Evolutionary conservation across 2,329 filamentous ascomycete genomes (phyloP).

Genomic region (Sclerotiophoma versabilis): DNA sequence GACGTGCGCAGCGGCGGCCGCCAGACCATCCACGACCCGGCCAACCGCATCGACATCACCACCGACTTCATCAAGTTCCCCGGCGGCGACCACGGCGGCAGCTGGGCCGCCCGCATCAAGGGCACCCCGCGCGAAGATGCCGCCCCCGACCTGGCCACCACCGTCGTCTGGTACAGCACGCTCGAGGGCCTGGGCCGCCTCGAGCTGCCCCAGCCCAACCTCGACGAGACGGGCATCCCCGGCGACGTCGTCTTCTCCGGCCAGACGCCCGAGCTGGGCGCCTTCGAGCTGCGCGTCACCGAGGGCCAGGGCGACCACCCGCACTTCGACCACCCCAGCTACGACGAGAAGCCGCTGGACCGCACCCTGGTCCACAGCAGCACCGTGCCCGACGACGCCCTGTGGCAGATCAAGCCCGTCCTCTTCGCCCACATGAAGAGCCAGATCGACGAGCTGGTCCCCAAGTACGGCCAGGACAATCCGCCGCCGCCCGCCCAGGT

Average conservation of each 20-base stretch:
- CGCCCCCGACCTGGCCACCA: constrained; percentile 72
- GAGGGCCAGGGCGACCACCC: constrained; percentile 71
- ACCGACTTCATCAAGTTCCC: constrained; percentile 94
- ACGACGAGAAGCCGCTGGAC: constrained; percentile 73
- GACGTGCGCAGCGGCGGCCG: constrained; percentile 86
- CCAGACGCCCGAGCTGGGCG: constrained; percentile 73
- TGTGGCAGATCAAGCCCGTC: constrained; percentile 84
- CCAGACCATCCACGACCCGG: constrained; percentile 88
- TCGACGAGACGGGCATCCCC: constrained; percentile 57
- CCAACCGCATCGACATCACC: constrained; percentile 87
- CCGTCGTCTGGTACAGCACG: constrained; percentile 81
- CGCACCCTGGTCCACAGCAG: constrained; percentile 77
- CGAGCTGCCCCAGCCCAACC: constrained; percentile 62
- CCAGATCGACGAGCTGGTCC: constrained; percentile 66
- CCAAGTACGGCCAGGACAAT: constrained; percentile 64
- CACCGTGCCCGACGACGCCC: constrained; percentile 68
- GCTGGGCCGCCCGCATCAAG: constrained; percentile 89
- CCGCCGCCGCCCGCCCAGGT: constrained; percentile 84
- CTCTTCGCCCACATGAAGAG: constrained; percentile 69
- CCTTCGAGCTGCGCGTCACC: constrained; percentile 81
- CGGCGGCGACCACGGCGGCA: constrained; percentile 83
- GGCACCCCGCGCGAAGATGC: constrained; percentile 76
- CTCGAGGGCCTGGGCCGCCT: constrained; percentile 78
- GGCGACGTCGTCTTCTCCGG: constrained; percentile 75
- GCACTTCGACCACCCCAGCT: constrained; percentile 66